These are phyloP conservation scores for Leptodontidium sp. DNA, from an alignment of 2,329 filamentous ascomycete genomes.

Conservation along the genomic window DNA sequence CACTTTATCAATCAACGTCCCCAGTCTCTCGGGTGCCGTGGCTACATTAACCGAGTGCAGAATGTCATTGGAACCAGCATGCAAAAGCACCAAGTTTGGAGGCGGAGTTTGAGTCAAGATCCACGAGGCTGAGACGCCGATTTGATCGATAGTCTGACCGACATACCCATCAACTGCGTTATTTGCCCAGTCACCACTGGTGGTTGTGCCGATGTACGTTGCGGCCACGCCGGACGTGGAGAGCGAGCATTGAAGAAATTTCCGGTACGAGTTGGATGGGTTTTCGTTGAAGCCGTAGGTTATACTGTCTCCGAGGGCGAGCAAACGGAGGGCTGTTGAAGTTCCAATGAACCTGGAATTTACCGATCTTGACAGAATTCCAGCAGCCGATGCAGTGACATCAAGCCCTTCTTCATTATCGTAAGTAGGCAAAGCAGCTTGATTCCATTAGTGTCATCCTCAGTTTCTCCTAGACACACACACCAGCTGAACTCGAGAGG, in stretches of 20 bases:
- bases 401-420: background rate
- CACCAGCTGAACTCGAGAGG: background rate
- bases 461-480: background rate
- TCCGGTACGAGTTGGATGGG: slow-evolving; percentile 52
- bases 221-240: slow-evolving; percentile 35
- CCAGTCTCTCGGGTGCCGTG: slow-evolving; percentile 47
- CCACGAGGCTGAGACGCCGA: slow-evolving; percentile 35
- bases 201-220: slow-evolving; percentile 47
- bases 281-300: slow-evolving; percentile 46
- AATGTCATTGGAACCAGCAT: slow-evolving; percentile 49
- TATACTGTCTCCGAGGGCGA: slow-evolving; percentile 51
- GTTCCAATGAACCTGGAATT: background rate
- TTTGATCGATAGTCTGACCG: slow-evolving; percentile 46
- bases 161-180: slow-evolving; percentile 48
- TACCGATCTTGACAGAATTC: background rate
- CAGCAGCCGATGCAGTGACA: background rate
- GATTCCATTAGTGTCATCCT: background rate
- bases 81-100: slow-evolving; percentile 46
- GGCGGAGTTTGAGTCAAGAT: slow-evolving; percentile 38
- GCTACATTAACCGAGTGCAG: slow-evolving; percentile 36
- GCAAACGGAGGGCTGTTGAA: slow-evolving; percentile 31
- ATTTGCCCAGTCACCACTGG: slow-evolving; percentile 47
- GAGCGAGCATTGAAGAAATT: slow-evolving; percentile 42
- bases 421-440: background rate
- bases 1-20: slow-evolving; percentile 47